A percentile compares a stretch with the other conserved stretches of the same genome.
These are phyloP conservation scores for Pythium monospermum DNA, from an alignment of 352 stramenopile species.

Conservation along the genomic window DNA sequence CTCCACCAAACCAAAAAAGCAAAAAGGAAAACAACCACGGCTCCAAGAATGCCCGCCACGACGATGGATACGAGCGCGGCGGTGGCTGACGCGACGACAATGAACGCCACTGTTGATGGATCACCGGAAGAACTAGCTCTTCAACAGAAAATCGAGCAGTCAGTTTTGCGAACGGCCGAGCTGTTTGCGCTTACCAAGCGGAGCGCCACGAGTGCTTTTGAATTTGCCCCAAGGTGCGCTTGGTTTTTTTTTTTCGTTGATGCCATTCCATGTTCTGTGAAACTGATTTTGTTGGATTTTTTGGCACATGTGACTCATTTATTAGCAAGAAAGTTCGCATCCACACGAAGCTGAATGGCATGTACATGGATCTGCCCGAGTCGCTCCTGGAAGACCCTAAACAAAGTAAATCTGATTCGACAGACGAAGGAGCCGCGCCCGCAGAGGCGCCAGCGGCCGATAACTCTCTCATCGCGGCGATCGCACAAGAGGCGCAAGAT, in stretches of 20 bases:
- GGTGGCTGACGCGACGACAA: not conserved
- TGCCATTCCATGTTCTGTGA: no score
- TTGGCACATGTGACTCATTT: no score
- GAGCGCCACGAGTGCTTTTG: slow-evolving; percentile 29
- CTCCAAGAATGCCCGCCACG: slow-evolving; percentile 6
- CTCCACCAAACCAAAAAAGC: not conserved
- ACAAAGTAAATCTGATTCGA: slow-evolving; percentile 2
- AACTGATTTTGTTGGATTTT: no score
- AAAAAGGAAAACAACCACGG: not conserved
- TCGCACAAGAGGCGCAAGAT: slow-evolving; percentile 53
- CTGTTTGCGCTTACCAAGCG: slow-evolving; percentile 72
- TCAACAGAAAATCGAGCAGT: slow-evolving; percentile 47
- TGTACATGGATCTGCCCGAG: slow-evolving; percentile 52
- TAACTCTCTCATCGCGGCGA: slow-evolving; percentile 43
- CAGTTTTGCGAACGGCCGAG: slow-evolving; percentile 60
- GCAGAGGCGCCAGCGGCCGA: not conserved
- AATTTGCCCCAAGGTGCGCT: slow-evolving; percentile 56
- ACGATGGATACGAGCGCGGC: slow-evolving; percentile 3
- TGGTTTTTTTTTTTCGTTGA: no score
- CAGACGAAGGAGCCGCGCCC: slow-evolving; percentile 7
- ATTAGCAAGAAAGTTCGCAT: slow-evolving; percentile 71
- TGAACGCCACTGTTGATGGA: not conserved
- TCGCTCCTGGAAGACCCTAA: slow-evolving; percentile 41
- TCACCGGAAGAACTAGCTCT: slow-evolving; percentile 12
- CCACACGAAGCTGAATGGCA: slow-evolving; percentile 53